Percentiles rank a stretch among this genome's conserved stretches.
Conservation (phyloP, 306 rosid species). For the Casuarina cunninghamiana region DNA sequence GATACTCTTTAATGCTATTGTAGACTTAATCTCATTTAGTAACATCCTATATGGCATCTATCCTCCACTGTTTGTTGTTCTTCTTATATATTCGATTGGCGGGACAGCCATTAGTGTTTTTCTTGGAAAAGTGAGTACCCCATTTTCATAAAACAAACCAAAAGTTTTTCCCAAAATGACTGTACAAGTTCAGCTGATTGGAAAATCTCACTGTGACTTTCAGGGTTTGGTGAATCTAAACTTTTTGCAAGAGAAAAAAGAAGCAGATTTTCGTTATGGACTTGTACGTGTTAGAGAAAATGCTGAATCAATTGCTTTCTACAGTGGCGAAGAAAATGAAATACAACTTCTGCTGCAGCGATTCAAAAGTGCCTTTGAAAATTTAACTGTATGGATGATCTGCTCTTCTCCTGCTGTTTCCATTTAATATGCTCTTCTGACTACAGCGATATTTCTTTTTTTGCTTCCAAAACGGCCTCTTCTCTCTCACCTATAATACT, state of each 20-base stretch:
- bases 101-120: slow-evolving; percentile 87
- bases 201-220: slow-evolving; percentile 18
- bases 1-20: slow-evolving; percentile 73
- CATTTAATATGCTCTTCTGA: background rate
- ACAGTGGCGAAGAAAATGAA: slow-evolving; percentile 89
- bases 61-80: slow-evolving; percentile 88
- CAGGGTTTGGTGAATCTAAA: slow-evolving; percentile 86
- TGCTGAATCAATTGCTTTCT: slow-evolving; percentile 97
- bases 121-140: slow-evolving; percentile 76
- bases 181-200: slow-evolving; percentile 13
- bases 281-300: slow-evolving; percentile 95
- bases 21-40: slow-evolving; percentile 91
- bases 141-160: background rate
- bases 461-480: background rate
- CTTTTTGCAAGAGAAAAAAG: slow-evolving; percentile 98
- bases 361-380: slow-evolving; percentile 88
- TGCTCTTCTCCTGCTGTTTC: slow-evolving; percentile 25
- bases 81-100: slow-evolving; percentile 81
- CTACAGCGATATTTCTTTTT: background rate
- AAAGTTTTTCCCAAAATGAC: slow-evolving; percentile 1
- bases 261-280: slow-evolving; percentile 98
- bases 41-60: slow-evolving; percentile 89
- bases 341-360: slow-evolving; percentile 91
- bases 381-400: slow-evolving; percentile 59
- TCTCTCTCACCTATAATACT: background rate